Base-by-base conservation (phyloP, 2,329 filamentous ascomycete genomes). In the Sporothrix schenckii region DNA sequence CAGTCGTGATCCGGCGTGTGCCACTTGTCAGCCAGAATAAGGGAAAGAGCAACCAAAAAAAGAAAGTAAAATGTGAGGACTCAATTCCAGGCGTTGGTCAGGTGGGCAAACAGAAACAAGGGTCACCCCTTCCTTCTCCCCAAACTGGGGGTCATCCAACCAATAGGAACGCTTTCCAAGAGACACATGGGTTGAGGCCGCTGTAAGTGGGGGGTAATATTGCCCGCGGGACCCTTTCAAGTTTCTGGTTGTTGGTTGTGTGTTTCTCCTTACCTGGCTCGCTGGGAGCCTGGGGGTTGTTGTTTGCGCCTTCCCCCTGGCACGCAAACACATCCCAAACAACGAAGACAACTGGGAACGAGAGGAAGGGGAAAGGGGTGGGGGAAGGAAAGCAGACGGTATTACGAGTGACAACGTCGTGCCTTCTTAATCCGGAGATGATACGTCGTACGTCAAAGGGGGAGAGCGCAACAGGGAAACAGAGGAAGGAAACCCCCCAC, bases 91-190 rank as follows among this genome's bases (percentile, higher is more conserved):
- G 16, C 14, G 52, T 14, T 53, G 50, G 56, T 49, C 56, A 60
- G 68, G 68, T 58, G 68, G 56, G 39, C 53, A 30, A 66, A 63
- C 63, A 66, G 27, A 65, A 66, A 30, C 54, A 16, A 54, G 34
- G 66, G 70, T 30, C 58, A 24, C 58, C 58, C 56, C 39, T 47
- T 27, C 58, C 21, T 47, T 10, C 21, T 41, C 61, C 61, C 10
- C 27, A 39, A 53, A n/a, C 14, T 27, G 24, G 19, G 39, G 39
- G 21, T 54, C 3, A 13, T 68, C 16, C 14, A 9, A 14, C 66
- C 71, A 72, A 72, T 72, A 70, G 69, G 69, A 70, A 47, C 19
- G 9, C 27, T 24, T 69, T 72, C 69, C 71, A 69, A 49, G n/a
- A 68, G 56, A 44, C 71, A 70, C 71, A 72, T 70, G 71, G 70